Evolutionary conservation across 2,329 filamentous ascomycete species (phyloP).

Genomic region (Aspergillus sp.): DNA sequence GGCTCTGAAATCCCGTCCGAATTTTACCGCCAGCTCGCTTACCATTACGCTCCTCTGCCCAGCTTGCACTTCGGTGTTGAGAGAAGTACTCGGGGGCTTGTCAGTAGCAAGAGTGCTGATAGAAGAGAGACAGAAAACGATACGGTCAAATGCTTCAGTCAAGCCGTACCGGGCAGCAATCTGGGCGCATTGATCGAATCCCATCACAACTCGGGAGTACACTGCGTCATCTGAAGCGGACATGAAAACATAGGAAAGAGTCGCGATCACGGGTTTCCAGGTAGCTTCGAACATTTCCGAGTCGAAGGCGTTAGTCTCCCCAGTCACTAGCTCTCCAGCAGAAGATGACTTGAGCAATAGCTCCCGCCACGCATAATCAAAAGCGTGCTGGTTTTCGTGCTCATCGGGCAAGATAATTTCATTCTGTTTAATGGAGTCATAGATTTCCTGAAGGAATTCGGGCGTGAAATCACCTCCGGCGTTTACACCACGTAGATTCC

Average conservation of each 20-base stretch:
- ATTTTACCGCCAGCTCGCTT: constrained; percentile 92
- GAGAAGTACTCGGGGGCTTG: constrained; percentile 69
- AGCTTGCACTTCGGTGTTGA: constrained; percentile 94
- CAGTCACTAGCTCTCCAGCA: constrained; percentile 68
- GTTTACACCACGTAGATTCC: constrained; percentile 88
- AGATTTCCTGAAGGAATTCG: constrained; percentile 81
- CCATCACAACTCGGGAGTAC: constrained; percentile 86
- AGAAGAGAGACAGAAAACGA: constrained; percentile 81
- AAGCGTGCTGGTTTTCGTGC: constrained; percentile 93
- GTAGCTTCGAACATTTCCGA: constrained; percentile 96
- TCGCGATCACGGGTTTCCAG: constrained; percentile 92
- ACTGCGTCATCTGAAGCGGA: constrained; percentile 95
- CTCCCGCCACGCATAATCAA: constrained; percentile 97
- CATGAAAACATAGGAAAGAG: constrained; percentile 97
- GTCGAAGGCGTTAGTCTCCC: constrained; percentile 91
- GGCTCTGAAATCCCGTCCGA: constrained; percentile 88
- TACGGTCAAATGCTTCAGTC: constrained; percentile 84
- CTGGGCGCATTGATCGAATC: constrained; percentile 92
- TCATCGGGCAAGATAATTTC: constrained; percentile 97
- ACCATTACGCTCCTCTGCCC: constrained; percentile 96
- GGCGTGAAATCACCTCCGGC: constrained; percentile 75
- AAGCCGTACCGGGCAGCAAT: constrained; percentile 83
- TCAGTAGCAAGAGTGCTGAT: constrained; percentile 85
- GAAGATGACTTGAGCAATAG: constrained; percentile 77
- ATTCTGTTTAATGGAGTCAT: constrained; percentile 81